phyloP scores from a whole-genome alignment of 352 stramenopile species.

The Phytophthora lateralis region DNA sequence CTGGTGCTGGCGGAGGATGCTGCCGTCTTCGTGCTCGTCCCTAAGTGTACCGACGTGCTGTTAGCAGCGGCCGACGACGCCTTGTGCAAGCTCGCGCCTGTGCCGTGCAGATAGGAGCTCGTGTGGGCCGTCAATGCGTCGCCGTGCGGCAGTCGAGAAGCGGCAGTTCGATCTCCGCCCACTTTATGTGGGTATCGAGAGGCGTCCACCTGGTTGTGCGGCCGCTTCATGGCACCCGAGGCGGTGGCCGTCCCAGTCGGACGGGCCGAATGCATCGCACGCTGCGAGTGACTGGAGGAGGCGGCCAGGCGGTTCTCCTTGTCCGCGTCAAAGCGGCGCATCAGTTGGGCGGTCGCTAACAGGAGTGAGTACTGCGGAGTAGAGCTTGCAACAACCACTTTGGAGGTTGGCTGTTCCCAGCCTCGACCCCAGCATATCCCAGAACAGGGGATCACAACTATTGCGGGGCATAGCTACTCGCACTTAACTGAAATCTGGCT shows the following conservation, averaged over 20 bases:
- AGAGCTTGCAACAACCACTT: no score
- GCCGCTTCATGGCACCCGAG: slow-evolving; percentile 36
- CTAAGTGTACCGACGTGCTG: not conserved
- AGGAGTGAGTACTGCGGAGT: not conserved
- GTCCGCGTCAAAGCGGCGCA: slow-evolving; percentile 69
- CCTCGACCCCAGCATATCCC: no score
- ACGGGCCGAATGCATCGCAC: slow-evolving; percentile 24
- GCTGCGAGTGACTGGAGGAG: slow-evolving; percentile 25
- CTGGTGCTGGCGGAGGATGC: not conserved
- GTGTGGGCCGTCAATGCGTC: slow-evolving; percentile 23
- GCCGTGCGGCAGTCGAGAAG: slow-evolving; percentile 24
- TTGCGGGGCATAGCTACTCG: no score
- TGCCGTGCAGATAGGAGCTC: slow-evolving; percentile 29
- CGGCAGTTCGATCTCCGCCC: slow-evolving; percentile 20
- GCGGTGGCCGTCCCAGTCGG: slow-evolving; percentile 8
- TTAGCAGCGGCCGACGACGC: slow-evolving; percentile 10
- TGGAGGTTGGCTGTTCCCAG: no score
- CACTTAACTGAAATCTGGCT: no score
- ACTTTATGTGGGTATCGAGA: slow-evolving; percentile 39
- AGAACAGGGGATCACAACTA: no score
- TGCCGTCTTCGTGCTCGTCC: slow-evolving; percentile 2
- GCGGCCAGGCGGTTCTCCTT: slow-evolving; percentile 61
- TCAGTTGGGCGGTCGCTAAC: slow-evolving; percentile 5
- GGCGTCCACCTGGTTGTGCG: slow-evolving; percentile 34
- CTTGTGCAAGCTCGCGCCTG: slow-evolving; percentile 19